phyloP scores from a whole-genome alignment of 2,329 filamentous ascomycete species.

The Microascus cirrosus region DNA sequence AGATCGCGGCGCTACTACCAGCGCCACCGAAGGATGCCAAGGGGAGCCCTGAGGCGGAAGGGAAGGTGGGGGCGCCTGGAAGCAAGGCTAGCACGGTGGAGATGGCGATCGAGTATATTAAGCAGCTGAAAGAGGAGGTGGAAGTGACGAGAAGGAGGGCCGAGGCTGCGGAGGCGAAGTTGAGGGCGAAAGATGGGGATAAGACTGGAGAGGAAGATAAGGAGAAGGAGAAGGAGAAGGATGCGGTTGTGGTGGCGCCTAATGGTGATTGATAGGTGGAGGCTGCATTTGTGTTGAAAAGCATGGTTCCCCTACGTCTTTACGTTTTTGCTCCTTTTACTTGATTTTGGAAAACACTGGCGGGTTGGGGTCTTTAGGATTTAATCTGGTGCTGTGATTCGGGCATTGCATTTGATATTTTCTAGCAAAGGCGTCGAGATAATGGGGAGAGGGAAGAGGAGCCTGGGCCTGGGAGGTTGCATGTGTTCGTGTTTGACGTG shows the following conservation, averaged over 20 bases:
- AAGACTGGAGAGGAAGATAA: background rate
- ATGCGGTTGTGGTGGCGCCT: background rate
- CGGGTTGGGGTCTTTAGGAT: too few relatives aligned
- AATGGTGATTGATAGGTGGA: background rate
- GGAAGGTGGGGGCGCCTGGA: slow-evolving; percentile 46
- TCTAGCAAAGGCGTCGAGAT: too few relatives aligned
- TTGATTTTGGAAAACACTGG: too few relatives aligned
- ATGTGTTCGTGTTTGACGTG: too few relatives aligned
- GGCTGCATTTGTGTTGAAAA: background rate
- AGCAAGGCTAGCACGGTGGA: slow-evolving; percentile 98
- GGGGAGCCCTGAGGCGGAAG: slow-evolving; percentile 12
- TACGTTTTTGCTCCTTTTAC: too few relatives aligned
- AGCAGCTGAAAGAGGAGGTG: slow-evolving; percentile 65
- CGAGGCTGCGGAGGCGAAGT: slow-evolving; percentile 51
- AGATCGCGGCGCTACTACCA: slow-evolving; percentile 83
- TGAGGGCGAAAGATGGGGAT: slow-evolving; percentile 17
- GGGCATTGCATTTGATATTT: too few relatives aligned
- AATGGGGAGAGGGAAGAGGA: too few relatives aligned
- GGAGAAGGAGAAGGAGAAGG: background rate
- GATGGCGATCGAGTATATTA: slow-evolving; percentile 91
- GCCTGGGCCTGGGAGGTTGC: too few relatives aligned
- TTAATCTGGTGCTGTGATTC: too few relatives aligned
- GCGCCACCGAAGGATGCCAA: slow-evolving; percentile 31
- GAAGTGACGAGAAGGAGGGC: slow-evolving; percentile 53
- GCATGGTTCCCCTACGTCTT: background rate